Conservation (phyloP, 2,329 filamentous ascomycete genomes). For the Trichoderma aggressivum region DNA sequence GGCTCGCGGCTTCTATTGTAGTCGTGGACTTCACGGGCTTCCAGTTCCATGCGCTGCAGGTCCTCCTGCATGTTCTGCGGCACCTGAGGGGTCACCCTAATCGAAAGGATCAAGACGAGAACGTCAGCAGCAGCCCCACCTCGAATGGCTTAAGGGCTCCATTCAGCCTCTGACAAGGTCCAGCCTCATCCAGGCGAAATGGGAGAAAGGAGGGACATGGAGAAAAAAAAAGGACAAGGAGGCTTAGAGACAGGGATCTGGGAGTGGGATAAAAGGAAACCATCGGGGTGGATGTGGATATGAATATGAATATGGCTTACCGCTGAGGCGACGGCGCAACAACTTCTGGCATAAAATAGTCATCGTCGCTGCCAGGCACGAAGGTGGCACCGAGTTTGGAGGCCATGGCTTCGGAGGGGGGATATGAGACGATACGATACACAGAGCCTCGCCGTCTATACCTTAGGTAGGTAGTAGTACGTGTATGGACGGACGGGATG, state of each 20-base stretch:
- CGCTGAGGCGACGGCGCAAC: conserved; percentile 56
- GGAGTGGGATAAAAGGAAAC: not conserved
- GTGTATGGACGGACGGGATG: not conserved
- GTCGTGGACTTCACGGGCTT: conserved; percentile 53
- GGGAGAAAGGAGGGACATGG: conserved; percentile 15
- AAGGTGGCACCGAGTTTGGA: conserved; percentile 52
- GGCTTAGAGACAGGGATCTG: conserved; percentile 4
- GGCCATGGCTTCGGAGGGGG: conserved; percentile 24
- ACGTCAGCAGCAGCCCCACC: conserved; percentile 38
- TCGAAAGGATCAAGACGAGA: conserved; percentile 30
- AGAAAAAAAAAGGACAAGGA: conserved; percentile 1
- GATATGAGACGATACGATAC: conserved; percentile 19
- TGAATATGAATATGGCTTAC: conserved; percentile 35
- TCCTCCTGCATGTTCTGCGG: conserved; percentile 96
- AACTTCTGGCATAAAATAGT: conserved; percentile 61
- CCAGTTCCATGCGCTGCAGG: conserved; percentile 84
- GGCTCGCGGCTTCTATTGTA: conserved; percentile 40
- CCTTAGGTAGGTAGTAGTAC: not conserved
- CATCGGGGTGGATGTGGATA: conserved; percentile 3
- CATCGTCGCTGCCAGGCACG: conserved; percentile 55
- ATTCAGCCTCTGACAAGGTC: conserved; percentile 9
- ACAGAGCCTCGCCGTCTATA: not conserved
- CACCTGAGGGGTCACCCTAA: conserved; percentile 89
- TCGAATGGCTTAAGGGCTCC: conserved; percentile 17
- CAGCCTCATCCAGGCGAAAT: conserved; percentile 18